Base-by-base conservation (phyloP, 495 filamentous ascomycete species). In the Arthonia radiata region DNA sequence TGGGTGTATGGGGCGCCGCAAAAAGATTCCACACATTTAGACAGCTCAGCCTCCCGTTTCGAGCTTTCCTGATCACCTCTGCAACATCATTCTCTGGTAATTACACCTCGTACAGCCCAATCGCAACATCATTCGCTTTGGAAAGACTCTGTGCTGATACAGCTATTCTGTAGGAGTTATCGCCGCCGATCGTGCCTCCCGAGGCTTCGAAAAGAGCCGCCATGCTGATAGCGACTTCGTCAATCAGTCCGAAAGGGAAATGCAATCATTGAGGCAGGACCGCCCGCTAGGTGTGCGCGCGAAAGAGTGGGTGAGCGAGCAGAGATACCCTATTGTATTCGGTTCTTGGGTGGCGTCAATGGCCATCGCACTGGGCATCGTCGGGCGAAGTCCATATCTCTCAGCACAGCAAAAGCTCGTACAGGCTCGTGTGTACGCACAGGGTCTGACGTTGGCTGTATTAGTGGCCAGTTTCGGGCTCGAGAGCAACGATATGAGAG, bases 341-440 rank as follows among this genome's bases (percentile, higher is more conserved):
- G 64, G 56, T 2, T 71, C 66, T 14, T 97, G 86, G 86, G 49
- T 83, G 8, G 68, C 74, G 9, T 65, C 65, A 23, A 90, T 97
- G 71, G 67, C 61, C 13, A 44, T 71, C 16, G 67, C 77, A 0
- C 58, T 92, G 15, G 71, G 53, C 22, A 38, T 91, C 6, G 83
- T 93, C 23, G 61, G 71, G 28, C 60, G 77, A 33, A 82, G 77
- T 49, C 64, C 61, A 26, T 80, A 75, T 48, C 49, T 94, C 4
- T 64, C 57, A 12, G 64, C 60, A 1, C 47, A 57, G 37, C 86
- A 97, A 63, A 97, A 97, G 58, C 55, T 97, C 15, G 86, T 97
- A 12, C 86, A 97, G 59, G 89, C 89, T 6, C 68, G 86, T 58
- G 72, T 97, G 33, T 94, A 94, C 52, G 86, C 86, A n/a, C 86